Evolutionary conservation across 2,329 filamentous ascomycete species (phyloP), one percentile per base, ranked within the genome.

Genomic region (Pseudogymnoascus sp.): DNA sequence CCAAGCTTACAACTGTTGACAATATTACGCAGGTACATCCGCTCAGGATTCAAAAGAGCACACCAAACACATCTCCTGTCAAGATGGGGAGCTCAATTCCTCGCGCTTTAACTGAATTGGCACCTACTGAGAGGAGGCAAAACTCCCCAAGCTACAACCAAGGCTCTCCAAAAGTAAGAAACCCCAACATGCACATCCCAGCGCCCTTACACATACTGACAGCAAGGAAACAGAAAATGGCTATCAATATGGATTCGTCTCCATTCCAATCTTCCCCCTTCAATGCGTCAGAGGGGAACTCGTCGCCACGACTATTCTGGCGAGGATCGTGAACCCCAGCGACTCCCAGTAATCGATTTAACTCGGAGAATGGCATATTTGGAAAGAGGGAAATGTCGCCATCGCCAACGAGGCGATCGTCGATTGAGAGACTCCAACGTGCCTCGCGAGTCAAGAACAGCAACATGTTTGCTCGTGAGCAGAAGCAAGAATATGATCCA

Each of bases 371-470:
- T 76, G 81, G 79, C 55, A 75, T 81, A 63, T 86, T 77, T 62
- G 77, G 77, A 64, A 81, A 85, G 67, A 81, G 83, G 65, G 80
- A 81, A 63, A n/a, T 40, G 35, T 86, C 89, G 9, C 85, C 88
- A 6, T 88, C 88, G 52, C 87, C 90, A 21, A 88, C 86, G 63
- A 89, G 91, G 71, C 88, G 93, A 72, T 90, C 91, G 52, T 97
- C 93, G 16, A 93, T 99, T 68, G 95, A 99, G 82, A 93, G 93
- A 72, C 83, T 99, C 64, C 96, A 97, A 78, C 91, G 88, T 74
- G 93, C 92, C 33, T 96, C 93, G 62, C 89, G 95, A 65, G 95
- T 99, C 71, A 96, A 93, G 82, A 97, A 96, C 79, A 97, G 93
- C 83, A 96, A 88, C 78, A 97, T 97, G 82, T 91, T 96, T 74